Evolutionary conservation across 441 rosid genomes (phyloP).

Genomic region (Melastoma candidum): DNA sequence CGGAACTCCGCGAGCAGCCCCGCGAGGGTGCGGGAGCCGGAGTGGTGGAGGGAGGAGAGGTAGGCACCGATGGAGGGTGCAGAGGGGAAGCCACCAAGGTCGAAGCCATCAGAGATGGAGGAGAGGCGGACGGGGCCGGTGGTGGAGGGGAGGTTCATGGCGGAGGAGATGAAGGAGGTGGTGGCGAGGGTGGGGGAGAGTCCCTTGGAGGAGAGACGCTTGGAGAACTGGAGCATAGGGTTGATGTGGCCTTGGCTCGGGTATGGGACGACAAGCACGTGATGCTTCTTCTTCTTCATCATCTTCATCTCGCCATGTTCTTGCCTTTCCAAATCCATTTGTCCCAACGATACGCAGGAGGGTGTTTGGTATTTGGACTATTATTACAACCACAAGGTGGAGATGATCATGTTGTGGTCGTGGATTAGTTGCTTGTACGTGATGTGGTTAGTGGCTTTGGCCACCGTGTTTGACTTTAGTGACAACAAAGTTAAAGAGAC

Average conservation of each 20-base stretch:
- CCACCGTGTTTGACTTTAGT: too few relatives aligned
- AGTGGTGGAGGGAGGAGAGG: neutral
- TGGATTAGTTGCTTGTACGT: too few relatives aligned
- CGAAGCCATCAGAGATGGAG: conserved; percentile 27
- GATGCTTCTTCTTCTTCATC: neutral
- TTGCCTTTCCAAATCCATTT: too few relatives aligned
- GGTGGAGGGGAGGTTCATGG: conserved; percentile 15
- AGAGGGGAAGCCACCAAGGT: conserved; percentile 7
- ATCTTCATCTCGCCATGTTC: too few relatives aligned
- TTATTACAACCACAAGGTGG: too few relatives aligned
- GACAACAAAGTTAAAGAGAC: too few relatives aligned
- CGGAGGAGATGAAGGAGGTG: conserved; percentile 18
- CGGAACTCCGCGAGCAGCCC: conserved; percentile 11
- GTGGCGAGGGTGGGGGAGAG: conserved; percentile 29
- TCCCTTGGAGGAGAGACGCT: conserved; percentile 45
- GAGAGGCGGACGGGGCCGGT: conserved; percentile 21
- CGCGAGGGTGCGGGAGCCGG: conserved; percentile 12
- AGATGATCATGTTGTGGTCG: too few relatives aligned
- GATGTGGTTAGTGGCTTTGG: too few relatives aligned
- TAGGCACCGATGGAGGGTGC: conserved; percentile 4
- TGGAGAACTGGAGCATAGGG: conserved; percentile 55
- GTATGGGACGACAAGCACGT: conserved; percentile 26
- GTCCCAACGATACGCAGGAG: too few relatives aligned
- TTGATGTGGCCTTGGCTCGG: conserved; percentile 55
- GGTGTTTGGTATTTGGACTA: too few relatives aligned